A percentile compares a stretch with the other conserved stretches of the same genome.
These are phyloP conservation scores for Heteromeles arbutifolia DNA, from an alignment of 306 rosid species.

Conservation along the genomic window DNA sequence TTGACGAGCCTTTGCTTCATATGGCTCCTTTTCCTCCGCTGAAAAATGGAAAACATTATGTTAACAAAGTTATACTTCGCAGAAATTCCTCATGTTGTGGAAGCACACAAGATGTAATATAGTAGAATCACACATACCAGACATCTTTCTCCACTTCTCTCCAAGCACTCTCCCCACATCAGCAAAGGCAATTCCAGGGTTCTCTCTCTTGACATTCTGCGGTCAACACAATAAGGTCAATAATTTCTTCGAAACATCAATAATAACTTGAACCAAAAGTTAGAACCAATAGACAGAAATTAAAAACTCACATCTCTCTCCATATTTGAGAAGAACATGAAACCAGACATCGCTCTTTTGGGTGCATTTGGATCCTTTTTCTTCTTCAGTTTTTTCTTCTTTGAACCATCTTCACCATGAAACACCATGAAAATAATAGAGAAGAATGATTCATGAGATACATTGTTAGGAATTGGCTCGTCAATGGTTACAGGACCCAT, in stretches of 20 bases:
- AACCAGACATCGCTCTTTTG: conserved; percentile 89
- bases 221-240: background rate
- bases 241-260: background rate
- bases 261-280: background rate
- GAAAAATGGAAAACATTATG: conserved; percentile 15
- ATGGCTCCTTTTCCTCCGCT: conserved; percentile 60
- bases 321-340: conserved; percentile 94
- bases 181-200: conserved; percentile 82
- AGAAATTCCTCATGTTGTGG: background rate
- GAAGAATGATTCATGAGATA: too few species aligned
- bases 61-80: background rate
- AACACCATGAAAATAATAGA: too few species aligned
- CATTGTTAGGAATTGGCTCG: too few species aligned
- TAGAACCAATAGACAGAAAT: background rate
- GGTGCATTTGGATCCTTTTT: conserved; percentile 99
- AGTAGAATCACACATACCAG: conserved; percentile 47
- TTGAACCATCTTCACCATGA: conserved; percentile 59
- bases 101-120: background rate
- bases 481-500: too few species aligned
- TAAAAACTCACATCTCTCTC: conserved; percentile 79
- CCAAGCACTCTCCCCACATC: conserved; percentile 86
- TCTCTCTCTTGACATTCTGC: conserved; percentile 76
- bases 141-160: conserved; percentile 96
- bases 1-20: conserved; percentile 77
- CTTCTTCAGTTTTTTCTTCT: conserved; percentile 88